phyloP scores from a whole-genome alignment of 192 early-diverging fungal species.

The Backusella australiensis region DNA sequence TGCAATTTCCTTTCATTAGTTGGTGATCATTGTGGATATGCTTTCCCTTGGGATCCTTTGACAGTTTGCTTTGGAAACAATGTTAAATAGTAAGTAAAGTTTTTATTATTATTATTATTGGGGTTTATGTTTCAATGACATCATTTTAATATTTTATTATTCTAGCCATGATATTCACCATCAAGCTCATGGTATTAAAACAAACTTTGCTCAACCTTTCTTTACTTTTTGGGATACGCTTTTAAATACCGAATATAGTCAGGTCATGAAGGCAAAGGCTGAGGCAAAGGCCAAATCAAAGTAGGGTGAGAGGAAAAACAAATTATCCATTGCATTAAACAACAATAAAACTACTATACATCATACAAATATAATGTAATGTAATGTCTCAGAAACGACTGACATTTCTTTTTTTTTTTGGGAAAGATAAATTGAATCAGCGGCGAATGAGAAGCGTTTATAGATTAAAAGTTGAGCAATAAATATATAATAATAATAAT shows the following conservation, averaged over 20 bases:
- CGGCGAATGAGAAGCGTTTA: neutral
- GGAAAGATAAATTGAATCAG: neutral
- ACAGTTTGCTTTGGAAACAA: constrained; percentile 68
- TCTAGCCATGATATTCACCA: constrained; percentile 59
- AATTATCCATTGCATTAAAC: neutral
- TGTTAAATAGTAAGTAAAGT: constrained; percentile 61
- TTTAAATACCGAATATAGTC: constrained; percentile 32
- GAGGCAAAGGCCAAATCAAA: neutral
- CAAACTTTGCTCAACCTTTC: constrained; percentile 68
- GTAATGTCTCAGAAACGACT: neutral
- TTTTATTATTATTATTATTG: no score
- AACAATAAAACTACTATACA: neutral
- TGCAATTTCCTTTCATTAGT: constrained; percentile 32
- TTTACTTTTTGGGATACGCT: constrained; percentile 79
- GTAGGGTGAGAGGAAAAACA: neutral
- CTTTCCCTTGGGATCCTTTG: constrained; percentile 72
- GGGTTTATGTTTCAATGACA: neutral
- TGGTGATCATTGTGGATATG: constrained; percentile 82
- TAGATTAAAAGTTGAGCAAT: neutral
- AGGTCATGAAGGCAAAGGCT: constrained; percentile 8
- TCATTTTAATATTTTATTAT: neutral
- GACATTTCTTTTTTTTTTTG: neutral
- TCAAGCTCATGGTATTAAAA: constrained; percentile 57
- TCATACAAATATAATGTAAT: neutral
- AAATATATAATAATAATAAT: neutral